phyloP scores from a whole-genome alignment of 1,139 yeast genomes.

The Hyphopichia wangnamkhiaoensis region DNA sequence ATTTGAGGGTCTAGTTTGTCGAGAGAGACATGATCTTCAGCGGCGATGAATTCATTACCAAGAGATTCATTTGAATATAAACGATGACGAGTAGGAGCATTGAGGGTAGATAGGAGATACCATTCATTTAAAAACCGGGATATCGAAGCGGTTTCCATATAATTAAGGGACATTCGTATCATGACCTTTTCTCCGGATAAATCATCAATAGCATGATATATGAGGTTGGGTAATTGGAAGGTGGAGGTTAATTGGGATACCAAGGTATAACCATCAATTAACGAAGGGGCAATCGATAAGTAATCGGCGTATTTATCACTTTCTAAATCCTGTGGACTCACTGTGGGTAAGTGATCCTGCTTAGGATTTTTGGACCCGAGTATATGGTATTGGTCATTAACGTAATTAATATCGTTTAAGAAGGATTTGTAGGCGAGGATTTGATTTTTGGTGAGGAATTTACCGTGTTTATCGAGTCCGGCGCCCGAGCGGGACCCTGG shows the following conservation, averaged over 20 bases:
- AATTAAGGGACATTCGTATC: slow-evolving; percentile 28
- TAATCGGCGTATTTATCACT: slow-evolving; percentile 14
- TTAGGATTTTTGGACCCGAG: slow-evolving; percentile 18
- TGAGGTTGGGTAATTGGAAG: slow-evolving; percentile 14
- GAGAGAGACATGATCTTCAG: slow-evolving; percentile 8
- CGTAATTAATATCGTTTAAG: slow-evolving; percentile 28
- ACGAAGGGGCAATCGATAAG: slow-evolving; percentile 16
- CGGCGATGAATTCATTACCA: slow-evolving; percentile 15
- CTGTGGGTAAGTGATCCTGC: no score
- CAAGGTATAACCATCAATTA: slow-evolving; percentile 26
- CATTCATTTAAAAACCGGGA: slow-evolving; percentile 36
- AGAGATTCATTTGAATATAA: slow-evolving; percentile 19
- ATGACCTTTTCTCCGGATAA: slow-evolving; percentile 18
- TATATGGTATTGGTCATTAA: slow-evolving; percentile 22
- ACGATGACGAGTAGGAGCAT: slow-evolving; percentile 18
- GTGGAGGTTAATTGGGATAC: slow-evolving; percentile 18
- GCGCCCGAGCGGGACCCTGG: not conserved
- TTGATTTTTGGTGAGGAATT: slow-evolving; percentile 4
- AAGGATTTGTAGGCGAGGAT: slow-evolving; percentile 18
- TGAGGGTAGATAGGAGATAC: slow-evolving; percentile 30
- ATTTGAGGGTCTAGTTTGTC: slow-evolving; percentile 5
- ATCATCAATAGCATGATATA: slow-evolving; percentile 20
- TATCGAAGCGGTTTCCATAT: slow-evolving; percentile 18
- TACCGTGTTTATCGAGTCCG: not conserved
- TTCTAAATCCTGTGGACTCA: slow-evolving; percentile 7